phyloP scores from a whole-genome alignment of 1,284 basidiomycete genomes.

The Phenoliferia sp. region DNA sequence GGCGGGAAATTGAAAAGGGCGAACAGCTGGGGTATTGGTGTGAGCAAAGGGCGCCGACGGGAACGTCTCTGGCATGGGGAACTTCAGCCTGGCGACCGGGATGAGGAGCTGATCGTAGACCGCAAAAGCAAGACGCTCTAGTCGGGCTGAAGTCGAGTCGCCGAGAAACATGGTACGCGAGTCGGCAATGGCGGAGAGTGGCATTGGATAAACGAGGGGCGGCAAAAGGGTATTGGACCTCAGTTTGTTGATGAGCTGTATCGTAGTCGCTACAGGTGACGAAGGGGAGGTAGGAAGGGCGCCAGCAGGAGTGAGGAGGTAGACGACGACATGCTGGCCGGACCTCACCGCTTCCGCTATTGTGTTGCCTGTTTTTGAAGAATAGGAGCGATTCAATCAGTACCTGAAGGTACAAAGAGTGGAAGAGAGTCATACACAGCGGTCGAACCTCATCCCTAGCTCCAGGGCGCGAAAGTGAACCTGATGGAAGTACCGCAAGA shows the following conservation, averaged over 20 bases:
- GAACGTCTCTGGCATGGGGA: slow-evolving; percentile 45
- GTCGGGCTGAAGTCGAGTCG: slow-evolving; percentile 44
- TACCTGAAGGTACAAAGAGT: neutral
- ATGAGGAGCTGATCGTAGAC: slow-evolving; percentile 65
- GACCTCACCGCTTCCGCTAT: slow-evolving; percentile 13
- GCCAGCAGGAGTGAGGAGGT: slow-evolving; percentile 51
- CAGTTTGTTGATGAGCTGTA: slow-evolving; percentile 19
- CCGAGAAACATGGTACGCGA: slow-evolving; percentile 41
- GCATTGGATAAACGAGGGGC: slow-evolving; percentile 60
- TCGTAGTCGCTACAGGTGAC: slow-evolving; percentile 51
- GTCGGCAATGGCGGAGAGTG: slow-evolving; percentile 56
- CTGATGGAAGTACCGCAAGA: slow-evolving; percentile 8
- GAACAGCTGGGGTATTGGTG: slow-evolving; percentile 4
- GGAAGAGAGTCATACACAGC: slow-evolving; percentile 29
- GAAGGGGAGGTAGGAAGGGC: slow-evolving; percentile 51
- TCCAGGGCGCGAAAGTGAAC: slow-evolving; percentile 1
- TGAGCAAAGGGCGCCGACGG: slow-evolving; percentile 11
- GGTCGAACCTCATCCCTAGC: slow-evolving; percentile 16
- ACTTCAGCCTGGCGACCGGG: slow-evolving; percentile 54
- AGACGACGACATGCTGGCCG: slow-evolving; percentile 50
- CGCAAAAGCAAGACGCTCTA: slow-evolving; percentile 54
- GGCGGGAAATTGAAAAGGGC: slow-evolving; percentile 20
- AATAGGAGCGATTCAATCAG: neutral
- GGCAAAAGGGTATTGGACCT: neutral
- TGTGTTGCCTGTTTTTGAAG: neutral